phyloP scores from a whole-genome alignment of 2,329 filamentous ascomycete genomes.

The Phaeoacremonium minimum region DNA sequence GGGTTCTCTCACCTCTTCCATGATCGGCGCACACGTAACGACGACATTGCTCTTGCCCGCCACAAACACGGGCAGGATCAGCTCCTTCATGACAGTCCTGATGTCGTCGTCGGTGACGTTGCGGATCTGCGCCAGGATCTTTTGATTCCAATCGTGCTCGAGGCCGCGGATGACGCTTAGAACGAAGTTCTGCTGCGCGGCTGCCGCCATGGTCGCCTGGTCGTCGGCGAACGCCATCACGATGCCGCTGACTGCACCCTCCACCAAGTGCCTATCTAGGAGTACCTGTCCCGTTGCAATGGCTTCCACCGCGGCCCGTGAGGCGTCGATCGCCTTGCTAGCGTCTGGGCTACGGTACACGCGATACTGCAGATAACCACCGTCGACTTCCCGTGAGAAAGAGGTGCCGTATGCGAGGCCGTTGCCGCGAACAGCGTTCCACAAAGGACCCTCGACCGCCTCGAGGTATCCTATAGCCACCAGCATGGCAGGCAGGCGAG shows the following conservation, averaged over 20 bases:
- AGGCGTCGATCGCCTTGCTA: constrained; percentile 78
- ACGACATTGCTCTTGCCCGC: constrained; percentile 79
- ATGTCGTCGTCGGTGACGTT: constrained; percentile 75
- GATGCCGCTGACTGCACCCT: constrained; percentile 86
- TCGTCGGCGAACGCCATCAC: constrained; percentile 84
- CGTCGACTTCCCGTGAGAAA: constrained; percentile 74
- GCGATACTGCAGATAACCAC: constrained; percentile 75
- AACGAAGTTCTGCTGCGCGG: constrained; percentile 80
- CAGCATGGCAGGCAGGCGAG: constrained; percentile 75
- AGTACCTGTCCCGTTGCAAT: constrained; percentile 67
- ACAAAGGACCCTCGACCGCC: constrained; percentile 88
- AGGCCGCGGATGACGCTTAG: constrained; percentile 75
- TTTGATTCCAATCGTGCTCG: constrained; percentile 71
- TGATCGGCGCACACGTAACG: constrained; percentile 79
- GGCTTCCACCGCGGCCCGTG: constrained; percentile 68
- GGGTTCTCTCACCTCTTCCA: constrained; percentile 67
- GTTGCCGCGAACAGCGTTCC: constrained; percentile 87
- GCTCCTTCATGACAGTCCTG: constrained; percentile 65
- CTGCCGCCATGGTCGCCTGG: constrained; percentile 77
- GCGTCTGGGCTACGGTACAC: constrained; percentile 89
- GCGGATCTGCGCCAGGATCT: constrained; percentile 72
- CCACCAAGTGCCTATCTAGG: constrained; percentile 78
- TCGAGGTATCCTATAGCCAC: constrained; percentile 91
- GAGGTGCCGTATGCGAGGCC: constrained; percentile 87
- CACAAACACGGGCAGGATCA: constrained; percentile 76